Conservation (phyloP, 768 basidiomycete species). For the Pulveroboletus sp. region DNA sequence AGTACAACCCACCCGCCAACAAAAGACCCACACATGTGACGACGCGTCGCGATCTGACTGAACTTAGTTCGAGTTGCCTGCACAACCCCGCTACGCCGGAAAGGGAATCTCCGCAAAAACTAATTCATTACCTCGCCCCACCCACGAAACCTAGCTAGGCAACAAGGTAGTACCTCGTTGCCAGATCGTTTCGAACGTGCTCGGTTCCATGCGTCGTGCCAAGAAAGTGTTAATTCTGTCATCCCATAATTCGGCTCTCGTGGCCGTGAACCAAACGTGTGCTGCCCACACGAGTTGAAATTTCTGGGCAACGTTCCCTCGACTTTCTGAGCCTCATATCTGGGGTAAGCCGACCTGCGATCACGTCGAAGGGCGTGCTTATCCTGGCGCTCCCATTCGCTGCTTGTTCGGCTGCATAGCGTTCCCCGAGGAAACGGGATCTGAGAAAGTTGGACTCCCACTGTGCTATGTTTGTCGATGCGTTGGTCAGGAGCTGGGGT, state of each 20-base stretch:
- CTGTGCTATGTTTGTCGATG: conserved; percentile 9
- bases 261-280: not conserved
- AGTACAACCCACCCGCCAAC: not conserved
- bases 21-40: not conserved
- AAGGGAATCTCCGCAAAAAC: not conserved
- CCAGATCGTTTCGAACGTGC: not conserved
- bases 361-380: conserved; percentile 2
- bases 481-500: conserved; percentile 29
- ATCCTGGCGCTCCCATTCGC: conserved; percentile 15
- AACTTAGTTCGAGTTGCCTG: not conserved
- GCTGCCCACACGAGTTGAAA: conserved; percentile 5
- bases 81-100: not conserved
- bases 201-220: not conserved
- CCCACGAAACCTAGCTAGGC: conserved; percentile 1
- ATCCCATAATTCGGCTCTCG: not conserved
- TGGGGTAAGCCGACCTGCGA: conserved; percentile 12
- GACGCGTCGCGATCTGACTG: not conserved
- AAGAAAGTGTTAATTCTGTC: conserved; percentile 4
- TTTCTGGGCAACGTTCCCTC: conserved; percentile 3
- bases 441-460: conserved; percentile 9
- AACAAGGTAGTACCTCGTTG: not conserved
- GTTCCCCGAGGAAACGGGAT: conserved; percentile 11
- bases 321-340: conserved; percentile 8
- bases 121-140: conserved; percentile 9
- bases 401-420: conserved; percentile 5